Conservation (phyloP, 2,329 filamentous ascomycete species). For the Macroventuria anomochaeta region DNA sequence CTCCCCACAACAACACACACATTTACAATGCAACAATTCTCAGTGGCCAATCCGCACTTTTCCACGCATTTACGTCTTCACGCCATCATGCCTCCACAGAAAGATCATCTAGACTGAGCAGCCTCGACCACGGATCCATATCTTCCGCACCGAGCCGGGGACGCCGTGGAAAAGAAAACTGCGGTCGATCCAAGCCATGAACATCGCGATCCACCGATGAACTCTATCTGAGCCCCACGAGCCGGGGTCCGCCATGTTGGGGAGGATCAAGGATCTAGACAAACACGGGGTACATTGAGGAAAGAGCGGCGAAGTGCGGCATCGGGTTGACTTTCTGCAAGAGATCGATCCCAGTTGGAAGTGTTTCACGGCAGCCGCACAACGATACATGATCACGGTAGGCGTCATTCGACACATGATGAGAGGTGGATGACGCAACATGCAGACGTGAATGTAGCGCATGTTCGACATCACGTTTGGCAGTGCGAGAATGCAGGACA, state of each 20-base stretch:
- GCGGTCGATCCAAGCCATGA: background rate
- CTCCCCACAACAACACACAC: too few relatives aligned
- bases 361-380: background rate
- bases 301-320: slow-evolving; percentile 14
- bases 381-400: background rate
- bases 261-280: background rate
- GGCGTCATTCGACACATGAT: background rate
- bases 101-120: background rate
- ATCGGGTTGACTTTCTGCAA: background rate
- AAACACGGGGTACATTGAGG: background rate
- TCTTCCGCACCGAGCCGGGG: background rate
- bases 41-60: too few relatives aligned
- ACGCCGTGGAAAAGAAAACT: background rate
- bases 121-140: background rate
- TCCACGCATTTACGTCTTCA: too few relatives aligned
- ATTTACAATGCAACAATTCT: too few relatives aligned
- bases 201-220: background rate
- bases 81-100: background rate
- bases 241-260: background rate
- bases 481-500: background rate
- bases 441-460: background rate
- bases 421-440: background rate
- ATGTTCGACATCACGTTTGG: background rate
- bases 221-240: background rate
- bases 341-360: background rate